Percentiles rank a stretch among this genome's conserved stretches.
phyloP scores from a whole-genome alignment of 192 early-diverging fungal genomes.

The Coemansia sp. region DNA sequence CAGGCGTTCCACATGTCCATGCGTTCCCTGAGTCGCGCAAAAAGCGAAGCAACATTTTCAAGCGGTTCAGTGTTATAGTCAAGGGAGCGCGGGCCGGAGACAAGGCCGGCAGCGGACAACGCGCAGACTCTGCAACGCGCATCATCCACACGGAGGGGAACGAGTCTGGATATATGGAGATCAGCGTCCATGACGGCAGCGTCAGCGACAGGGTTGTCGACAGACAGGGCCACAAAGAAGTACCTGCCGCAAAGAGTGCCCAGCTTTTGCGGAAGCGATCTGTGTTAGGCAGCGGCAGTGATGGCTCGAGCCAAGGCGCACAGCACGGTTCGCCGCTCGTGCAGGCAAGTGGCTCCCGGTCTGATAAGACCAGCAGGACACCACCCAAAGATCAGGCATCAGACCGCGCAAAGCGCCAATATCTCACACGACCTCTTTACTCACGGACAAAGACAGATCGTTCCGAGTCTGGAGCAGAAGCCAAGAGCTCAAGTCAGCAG shows the following conservation, averaged over 20 bases:
- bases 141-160: conserved; percentile 39
- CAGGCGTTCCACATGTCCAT: neutral
- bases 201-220: conserved; percentile 5
- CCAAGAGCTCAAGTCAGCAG: neutral
- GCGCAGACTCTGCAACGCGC: conserved; percentile 17
- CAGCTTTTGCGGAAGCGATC: conserved; percentile 1
- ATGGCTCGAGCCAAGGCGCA: neutral
- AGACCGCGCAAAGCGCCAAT: conserved; percentile 21
- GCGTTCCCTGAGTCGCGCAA: conserved; percentile 21
- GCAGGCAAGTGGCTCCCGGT: neutral
- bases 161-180: conserved; percentile 46
- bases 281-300: neutral
- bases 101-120: conserved; percentile 11
- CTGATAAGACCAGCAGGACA: neutral
- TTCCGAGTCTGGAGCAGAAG: neutral
- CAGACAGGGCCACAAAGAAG: neutral
- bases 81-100: conserved; percentile 31
- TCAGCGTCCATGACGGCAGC: conserved; percentile 23
- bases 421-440: conserved; percentile 28
- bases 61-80: conserved; percentile 47
- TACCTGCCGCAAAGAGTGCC: neutral
- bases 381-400: neutral
- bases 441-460: neutral
- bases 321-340: neutral
- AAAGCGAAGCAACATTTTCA: conserved; percentile 43